phyloP scores from a whole-genome alignment of 2,329 filamentous ascomycete species.

The Penicillium sp. region DNA sequence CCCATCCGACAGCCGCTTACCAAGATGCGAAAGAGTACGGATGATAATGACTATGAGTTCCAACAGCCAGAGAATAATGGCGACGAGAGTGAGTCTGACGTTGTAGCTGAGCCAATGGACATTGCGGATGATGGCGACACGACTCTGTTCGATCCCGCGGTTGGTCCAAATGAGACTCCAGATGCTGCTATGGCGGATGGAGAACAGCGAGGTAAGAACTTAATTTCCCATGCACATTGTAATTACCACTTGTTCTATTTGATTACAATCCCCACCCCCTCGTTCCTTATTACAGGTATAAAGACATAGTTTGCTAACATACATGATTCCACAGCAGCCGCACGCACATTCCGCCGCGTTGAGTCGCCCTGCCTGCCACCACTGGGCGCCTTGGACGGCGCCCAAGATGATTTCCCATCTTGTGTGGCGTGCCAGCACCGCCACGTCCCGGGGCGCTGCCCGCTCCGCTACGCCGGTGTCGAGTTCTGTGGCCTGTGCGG shows the following conservation, averaged over 20 bases:
- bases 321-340: slow-evolving; percentile 20
- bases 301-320: background rate
- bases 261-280: background rate
- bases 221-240: background rate
- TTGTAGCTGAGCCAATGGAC: background rate
- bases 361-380: slow-evolving; percentile 15
- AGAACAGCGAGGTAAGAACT: slow-evolving; percentile 20
- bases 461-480: slow-evolving; percentile 57
- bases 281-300: background rate
- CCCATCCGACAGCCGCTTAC: slow-evolving; percentile 13
- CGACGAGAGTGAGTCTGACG: slow-evolving; percentile 21
- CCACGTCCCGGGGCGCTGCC: slow-evolving; percentile 61
- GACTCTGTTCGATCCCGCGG: background rate
- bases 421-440: slow-evolving; percentile 55
- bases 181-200: slow-evolving; percentile 3
- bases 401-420: slow-evolving; percentile 8
- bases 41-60: slow-evolving; percentile 35
- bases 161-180: too few species aligned
- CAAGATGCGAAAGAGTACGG: slow-evolving; percentile 20
- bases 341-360: slow-evolving; percentile 41
- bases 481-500: slow-evolving; percentile 66
- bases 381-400: slow-evolving; percentile 18
- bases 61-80: slow-evolving; percentile 29
- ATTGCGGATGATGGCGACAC: background rate
- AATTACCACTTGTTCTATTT: background rate